Percentiles rank a stretch among this genome's conserved stretches.
phyloP scores from a whole-genome alignment of 2,329 filamentous ascomycete genomes.

The Diaporthe vaccinii region DNA sequence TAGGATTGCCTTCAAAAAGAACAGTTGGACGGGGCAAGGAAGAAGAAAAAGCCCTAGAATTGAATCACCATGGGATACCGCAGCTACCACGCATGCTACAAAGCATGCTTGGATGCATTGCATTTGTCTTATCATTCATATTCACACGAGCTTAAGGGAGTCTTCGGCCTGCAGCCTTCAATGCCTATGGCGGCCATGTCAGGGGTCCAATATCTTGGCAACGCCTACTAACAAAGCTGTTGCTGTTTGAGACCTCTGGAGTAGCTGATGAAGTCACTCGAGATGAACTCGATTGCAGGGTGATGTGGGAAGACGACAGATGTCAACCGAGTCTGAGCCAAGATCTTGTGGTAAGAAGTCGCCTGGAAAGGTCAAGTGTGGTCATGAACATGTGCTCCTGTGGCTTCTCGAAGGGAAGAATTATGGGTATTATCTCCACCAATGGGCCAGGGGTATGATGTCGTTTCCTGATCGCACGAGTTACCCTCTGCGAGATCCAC shows the following conservation, averaged over 20 bases:
- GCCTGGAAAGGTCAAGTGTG: background rate
- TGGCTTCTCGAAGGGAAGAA: background rate
- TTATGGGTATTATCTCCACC: constrained; percentile 1
- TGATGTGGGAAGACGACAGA: background rate
- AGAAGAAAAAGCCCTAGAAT: too few species aligned
- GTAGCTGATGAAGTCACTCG: background rate
- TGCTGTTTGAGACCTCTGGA: background rate
- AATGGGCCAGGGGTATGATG: background rate
- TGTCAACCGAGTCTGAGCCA: background rate
- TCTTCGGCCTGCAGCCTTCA: background rate
- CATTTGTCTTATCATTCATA: background rate
- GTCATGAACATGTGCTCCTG: background rate
- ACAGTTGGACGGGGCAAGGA: too few species aligned
- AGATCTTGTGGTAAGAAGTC: background rate
- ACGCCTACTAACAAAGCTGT: background rate
- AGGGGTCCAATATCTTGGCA: constrained; percentile 4
- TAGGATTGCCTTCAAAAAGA: too few species aligned
- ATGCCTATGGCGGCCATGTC: background rate
- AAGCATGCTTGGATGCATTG: too few species aligned
- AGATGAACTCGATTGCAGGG: background rate
- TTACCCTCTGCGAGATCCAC: background rate
- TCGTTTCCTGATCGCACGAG: constrained; percentile 8
- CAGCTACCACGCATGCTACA: background rate
- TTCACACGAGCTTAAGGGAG: background rate
- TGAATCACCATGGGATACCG: too few species aligned